Base-by-base conservation (phyloP, 2,329 filamentous ascomycete species). In the Pseudocercospora eumusae region DNA sequence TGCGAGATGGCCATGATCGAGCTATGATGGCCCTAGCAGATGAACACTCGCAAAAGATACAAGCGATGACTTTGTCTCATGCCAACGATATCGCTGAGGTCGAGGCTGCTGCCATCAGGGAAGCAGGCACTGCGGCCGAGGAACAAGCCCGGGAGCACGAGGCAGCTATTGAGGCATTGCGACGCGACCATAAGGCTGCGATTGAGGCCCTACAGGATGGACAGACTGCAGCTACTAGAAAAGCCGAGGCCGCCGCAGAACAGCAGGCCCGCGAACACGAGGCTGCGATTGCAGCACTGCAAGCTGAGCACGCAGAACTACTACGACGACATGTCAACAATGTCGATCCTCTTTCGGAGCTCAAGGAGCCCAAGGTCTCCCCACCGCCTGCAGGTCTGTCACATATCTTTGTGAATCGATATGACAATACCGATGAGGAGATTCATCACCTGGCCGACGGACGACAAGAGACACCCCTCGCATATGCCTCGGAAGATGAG, bases 401-500 rank as follows among this genome's bases (percentile, higher is more conserved):
- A 13, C 67, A 69, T 49, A 57, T 68, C 25, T 69, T 66, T 36
- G 66, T 70, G 21, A 64, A 69, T 55, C 64, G 44, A 8, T 52
- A 58, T 18, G 54, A 53, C n/a, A 49, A 31, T 44, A 42, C 9
- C 18, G 56, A 56, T 11, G 56, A 40, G 21, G 55, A 57, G 27
- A 47, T 18, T 20, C 23, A 42, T 9, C 9, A 28, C 8, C 20
- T 20, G n/a, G 44, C 40, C 13, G 23, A 31, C 25, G 13, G 58
- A 28, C 52, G 52, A 36, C 57, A 60, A 4, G 63, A 66, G 49
- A 68, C 66, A 18, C 65, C 65, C 4, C 53, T 65, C 10, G 66
- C 62, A 20, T 66, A 68, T 54, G 65, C 61, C 20, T 64, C 60
- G 9, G 66, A 66, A 15, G 64, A 63, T 10, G 65, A 70, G 18